A percentile compares a stretch with the other conserved stretches of the same genome.
These are phyloP conservation scores for Phaeotremella fagi DNA, from an alignment of 768 basidiomycete species.

Conservation along the genomic window DNA sequence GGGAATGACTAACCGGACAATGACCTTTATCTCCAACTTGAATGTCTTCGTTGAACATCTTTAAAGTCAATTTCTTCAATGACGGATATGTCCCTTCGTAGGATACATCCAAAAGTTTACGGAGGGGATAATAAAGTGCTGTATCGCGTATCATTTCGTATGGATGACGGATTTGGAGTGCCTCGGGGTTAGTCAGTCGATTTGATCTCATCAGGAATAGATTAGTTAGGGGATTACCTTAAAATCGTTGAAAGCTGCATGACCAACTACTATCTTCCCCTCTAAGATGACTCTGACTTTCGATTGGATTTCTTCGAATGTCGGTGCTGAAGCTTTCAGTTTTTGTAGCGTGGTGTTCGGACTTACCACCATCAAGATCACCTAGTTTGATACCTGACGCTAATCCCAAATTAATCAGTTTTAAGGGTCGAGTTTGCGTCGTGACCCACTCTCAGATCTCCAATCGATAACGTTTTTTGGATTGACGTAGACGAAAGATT, in stretches of 20 bases:
- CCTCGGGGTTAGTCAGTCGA: constrained; percentile 29
- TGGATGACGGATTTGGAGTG: constrained; percentile 30
- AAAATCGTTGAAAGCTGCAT: constrained; percentile 84
- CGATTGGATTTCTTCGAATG: constrained; percentile 72
- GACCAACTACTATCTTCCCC: constrained; percentile 76
- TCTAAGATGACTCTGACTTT: constrained; percentile 67
- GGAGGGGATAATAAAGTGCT: constrained; percentile 39
- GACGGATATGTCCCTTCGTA: constrained; percentile 61
- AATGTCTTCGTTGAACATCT: constrained; percentile 70
- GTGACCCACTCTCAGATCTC: constrained; percentile 63
- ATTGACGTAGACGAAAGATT: constrained; percentile 71
- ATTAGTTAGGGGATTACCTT: constrained; percentile 65
- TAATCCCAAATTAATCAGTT: background rate
- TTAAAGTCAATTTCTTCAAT: constrained; percentile 69
- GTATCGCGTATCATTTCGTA: constrained; percentile 42
- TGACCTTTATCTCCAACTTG: constrained; percentile 71
- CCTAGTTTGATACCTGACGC: constrained; percentile 66
- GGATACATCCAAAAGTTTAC: constrained; percentile 20
- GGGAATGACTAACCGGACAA: constrained; percentile 54
- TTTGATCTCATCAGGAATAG: constrained; percentile 33
- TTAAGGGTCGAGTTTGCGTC: background rate
- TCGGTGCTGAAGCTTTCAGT: constrained; percentile 54
- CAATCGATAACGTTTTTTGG: constrained; percentile 84
- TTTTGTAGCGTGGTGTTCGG: background rate
- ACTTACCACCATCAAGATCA: constrained; percentile 62